Conservation (phyloP, 108 stramenopile genomes). For the Fragilariopsis cylindrus region DNA sequence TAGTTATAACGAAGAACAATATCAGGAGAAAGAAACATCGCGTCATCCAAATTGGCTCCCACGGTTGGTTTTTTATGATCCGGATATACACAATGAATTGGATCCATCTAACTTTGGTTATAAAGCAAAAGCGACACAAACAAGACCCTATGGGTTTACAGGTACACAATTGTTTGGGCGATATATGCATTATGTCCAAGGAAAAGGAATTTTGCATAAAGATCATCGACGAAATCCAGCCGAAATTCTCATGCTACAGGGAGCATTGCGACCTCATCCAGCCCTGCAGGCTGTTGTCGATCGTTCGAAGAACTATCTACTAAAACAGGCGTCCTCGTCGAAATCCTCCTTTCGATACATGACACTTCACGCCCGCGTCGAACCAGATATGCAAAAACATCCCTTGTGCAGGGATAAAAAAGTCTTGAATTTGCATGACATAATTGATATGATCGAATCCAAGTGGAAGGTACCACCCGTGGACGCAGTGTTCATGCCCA, state of each 20-base stretch:
- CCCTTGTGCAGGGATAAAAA: slow-evolving; percentile 25
- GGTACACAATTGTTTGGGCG: slow-evolving; percentile 1
- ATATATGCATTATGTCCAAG: slow-evolving; percentile 22
- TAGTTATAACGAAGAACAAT: slow-evolving; percentile 5
- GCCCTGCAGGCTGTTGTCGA: background rate
- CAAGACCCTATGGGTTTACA: slow-evolving; percentile 11
- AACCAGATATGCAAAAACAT: slow-evolving; percentile 45
- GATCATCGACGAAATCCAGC: slow-evolving; percentile 8
- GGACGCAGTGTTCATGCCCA: slow-evolving; percentile 19
- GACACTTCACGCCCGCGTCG: slow-evolving; percentile 37
- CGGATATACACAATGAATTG: slow-evolving; percentile 15
- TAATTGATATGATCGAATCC: slow-evolving; percentile 22
- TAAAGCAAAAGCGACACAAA: background rate
- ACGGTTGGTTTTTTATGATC: slow-evolving; percentile 22
- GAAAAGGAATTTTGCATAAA: background rate
- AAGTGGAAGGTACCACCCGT: slow-evolving; percentile 24
- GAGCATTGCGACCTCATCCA: slow-evolving; percentile 34
- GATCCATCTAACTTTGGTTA: background rate
- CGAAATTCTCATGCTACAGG: slow-evolving; percentile 28
- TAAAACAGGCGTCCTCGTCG: background rate
- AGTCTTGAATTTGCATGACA: slow-evolving; percentile 25
- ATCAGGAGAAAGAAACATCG: background rate
- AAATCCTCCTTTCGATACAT: slow-evolving; percentile 12
- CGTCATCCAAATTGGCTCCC: background rate
- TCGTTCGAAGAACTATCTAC: no score